Evolutionary conservation across 305 asterid species (phyloP).

Genomic region (Fraxinus floribunda): DNA sequence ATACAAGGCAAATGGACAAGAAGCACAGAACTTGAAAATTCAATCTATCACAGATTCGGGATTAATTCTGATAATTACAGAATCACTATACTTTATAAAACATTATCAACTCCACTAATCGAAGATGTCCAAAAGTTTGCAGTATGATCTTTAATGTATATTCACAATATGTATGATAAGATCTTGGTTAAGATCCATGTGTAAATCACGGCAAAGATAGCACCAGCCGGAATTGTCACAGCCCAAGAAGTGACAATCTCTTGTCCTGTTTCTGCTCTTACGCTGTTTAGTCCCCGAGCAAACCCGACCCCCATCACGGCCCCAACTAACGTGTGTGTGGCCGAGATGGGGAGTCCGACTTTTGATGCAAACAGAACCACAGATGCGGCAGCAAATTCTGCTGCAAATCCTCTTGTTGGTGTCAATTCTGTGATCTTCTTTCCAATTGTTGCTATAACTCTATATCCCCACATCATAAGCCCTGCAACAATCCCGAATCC

Average conservation of each 20-base stretch:
- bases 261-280: constrained; percentile 78
- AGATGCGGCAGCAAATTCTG: constrained; percentile 93
- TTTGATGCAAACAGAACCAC: constrained; percentile 82
- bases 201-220: constrained; percentile 64
- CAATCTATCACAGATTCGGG: background rate
- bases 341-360: constrained; percentile 84
- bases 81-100: background rate
- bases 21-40: background rate
- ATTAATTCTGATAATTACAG: background rate
- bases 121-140: background rate
- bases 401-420: constrained; percentile 91
- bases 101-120: background rate
- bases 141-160: background rate
- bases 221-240: constrained; percentile 85
- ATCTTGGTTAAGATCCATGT: constrained; percentile 75
- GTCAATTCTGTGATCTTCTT: constrained; percentile 90
- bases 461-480: constrained; percentile 79
- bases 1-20: background rate
- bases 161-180: constrained; percentile 50
- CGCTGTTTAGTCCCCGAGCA: constrained; percentile 85
- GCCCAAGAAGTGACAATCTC: constrained; percentile 88
- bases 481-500: constrained; percentile 96
- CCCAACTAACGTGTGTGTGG: constrained; percentile 89
- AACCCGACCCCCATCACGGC: constrained; percentile 94
- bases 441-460: constrained; percentile 83